phyloP scores from a whole-genome alignment of 78 protist genomes.

The Neovahlkampfia damariscottae region DNA sequence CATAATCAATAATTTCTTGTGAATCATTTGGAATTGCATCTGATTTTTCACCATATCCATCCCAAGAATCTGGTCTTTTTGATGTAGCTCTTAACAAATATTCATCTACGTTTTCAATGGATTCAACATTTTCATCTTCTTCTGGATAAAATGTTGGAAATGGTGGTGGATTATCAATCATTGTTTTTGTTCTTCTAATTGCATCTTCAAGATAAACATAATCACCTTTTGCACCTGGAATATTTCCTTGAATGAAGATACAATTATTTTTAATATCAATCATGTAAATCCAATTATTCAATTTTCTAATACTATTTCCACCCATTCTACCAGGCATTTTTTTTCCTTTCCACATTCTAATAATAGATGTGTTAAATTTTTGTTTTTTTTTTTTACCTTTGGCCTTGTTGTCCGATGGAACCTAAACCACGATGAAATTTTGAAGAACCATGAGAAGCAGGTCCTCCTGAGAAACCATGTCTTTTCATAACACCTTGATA shows the following conservation, averaged over 20 bases:
- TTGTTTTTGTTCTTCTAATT: not conserved
- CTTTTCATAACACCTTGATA: conserved; percentile 59
- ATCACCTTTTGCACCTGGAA: conserved; percentile 39
- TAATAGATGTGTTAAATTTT: conserved; percentile 18
- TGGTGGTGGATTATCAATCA: too few species aligned
- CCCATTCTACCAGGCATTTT: conserved; percentile 69
- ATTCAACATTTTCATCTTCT: too few species aligned
- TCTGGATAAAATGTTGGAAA: too few species aligned
- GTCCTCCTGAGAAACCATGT: conserved; percentile 43
- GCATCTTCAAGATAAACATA: not conserved
- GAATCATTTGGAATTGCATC: too few species aligned
- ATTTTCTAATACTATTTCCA: conserved; percentile 6
- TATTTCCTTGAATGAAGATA: conserved; percentile 36
- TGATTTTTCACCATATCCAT: too few species aligned
- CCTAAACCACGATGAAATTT: conserved; percentile 39
- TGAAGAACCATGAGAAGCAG: conserved; percentile 58
- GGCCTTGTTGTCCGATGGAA: conserved; percentile 39
- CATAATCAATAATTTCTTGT: too few species aligned
- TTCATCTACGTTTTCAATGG: too few species aligned
- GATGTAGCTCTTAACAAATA: too few species aligned
- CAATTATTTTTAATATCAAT: conserved; percentile 18
- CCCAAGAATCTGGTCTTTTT: too few species aligned
- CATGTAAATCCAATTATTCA: conserved; percentile 18
- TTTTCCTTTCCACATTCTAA: conserved; percentile 41
- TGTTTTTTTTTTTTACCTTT: too few species aligned